A percentile compares a stretch with the other conserved stretches of the same genome.
phyloP scores from a whole-genome alignment of 495 filamentous ascomycete species.

The Sporormia fimetaria region DNA sequence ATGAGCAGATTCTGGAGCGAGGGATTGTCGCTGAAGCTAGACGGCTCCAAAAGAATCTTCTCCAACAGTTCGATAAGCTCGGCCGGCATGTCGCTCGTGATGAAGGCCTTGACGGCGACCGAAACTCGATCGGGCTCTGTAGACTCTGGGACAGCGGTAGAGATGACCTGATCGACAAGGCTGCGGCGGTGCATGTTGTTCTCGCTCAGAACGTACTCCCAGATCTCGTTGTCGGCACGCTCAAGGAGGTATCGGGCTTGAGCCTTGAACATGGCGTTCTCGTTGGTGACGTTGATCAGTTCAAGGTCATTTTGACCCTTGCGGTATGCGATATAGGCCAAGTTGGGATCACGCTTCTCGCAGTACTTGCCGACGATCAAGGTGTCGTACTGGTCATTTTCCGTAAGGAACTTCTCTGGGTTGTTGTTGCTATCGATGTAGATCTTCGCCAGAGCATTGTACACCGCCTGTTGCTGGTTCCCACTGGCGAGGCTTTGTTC shows the following conservation, averaged over 20 bases:
- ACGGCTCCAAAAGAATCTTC: slow-evolving; percentile 98
- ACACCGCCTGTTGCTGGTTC: slow-evolving; percentile 96
- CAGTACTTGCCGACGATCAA: slow-evolving; percentile 94
- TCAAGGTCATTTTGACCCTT: slow-evolving; percentile 98
- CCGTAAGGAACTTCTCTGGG: slow-evolving; percentile 95
- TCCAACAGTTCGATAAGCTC: slow-evolving; percentile 96
- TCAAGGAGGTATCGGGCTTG: slow-evolving; percentile 94
- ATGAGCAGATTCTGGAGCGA: slow-evolving; percentile 95
- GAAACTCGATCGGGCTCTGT: slow-evolving; percentile 93
- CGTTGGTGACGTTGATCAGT: slow-evolving; percentile 94
- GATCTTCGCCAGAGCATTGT: slow-evolving; percentile 97
- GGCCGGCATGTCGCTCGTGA: slow-evolving; percentile 76
- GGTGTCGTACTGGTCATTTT: slow-evolving; percentile 95
- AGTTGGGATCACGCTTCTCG: slow-evolving; percentile 94
- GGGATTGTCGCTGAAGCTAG: slow-evolving; percentile 90
- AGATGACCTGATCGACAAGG: slow-evolving; percentile 91
- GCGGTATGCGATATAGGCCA: slow-evolving; percentile 88
- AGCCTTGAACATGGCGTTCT: slow-evolving; percentile 97
- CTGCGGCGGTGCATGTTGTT: slow-evolving; percentile 92
- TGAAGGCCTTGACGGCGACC: slow-evolving; percentile 84
- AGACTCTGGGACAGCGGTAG: slow-evolving; percentile 90
- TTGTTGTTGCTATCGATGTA: slow-evolving; percentile 99
- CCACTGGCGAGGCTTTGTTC: slow-evolving; percentile 82
- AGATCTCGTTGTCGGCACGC: slow-evolving; percentile 79
- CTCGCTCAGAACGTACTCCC: slow-evolving; percentile 84